Percentiles rank a stretch among this genome's conserved stretches.
Conservation (phyloP, 768 basidiomycete genomes). For the Hypholoma sublateritium region DNA sequence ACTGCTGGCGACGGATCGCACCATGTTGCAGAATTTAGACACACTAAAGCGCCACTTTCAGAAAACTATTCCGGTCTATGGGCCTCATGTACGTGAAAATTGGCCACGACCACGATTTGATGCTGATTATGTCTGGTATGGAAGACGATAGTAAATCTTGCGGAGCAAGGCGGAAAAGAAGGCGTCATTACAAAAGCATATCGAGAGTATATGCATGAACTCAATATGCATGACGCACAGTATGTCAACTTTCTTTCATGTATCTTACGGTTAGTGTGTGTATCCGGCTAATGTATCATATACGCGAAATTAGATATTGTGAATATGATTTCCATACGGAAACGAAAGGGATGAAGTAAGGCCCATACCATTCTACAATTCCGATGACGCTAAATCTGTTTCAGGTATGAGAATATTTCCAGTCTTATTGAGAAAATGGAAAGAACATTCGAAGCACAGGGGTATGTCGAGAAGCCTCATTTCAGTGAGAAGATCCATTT, state of each 20-base stretch:
- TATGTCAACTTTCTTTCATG: slow-evolving; percentile 28
- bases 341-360: slow-evolving; percentile 92
- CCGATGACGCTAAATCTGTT: slow-evolving; percentile 6
- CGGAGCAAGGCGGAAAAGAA: slow-evolving; percentile 91
- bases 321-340: slow-evolving; percentile 94
- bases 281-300: slow-evolving; percentile 1
- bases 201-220: slow-evolving; percentile 60
- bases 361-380: neutral
- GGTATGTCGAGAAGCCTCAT: slow-evolving; percentile 40
- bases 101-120: neutral
- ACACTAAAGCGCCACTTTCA: slow-evolving; percentile 75
- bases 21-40: slow-evolving; percentile 68
- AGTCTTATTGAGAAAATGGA: slow-evolving; percentile 73
- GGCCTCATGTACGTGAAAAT: slow-evolving; percentile 60
- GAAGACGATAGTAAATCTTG: slow-evolving; percentile 84
- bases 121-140: neutral
- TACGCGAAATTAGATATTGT: slow-evolving; percentile 51
- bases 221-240: slow-evolving; percentile 56
- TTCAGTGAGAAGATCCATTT: neutral
- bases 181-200: slow-evolving; percentile 77
- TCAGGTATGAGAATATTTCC: slow-evolving; percentile 86
- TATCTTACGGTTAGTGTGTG: neutral
- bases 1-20: slow-evolving; percentile 68
- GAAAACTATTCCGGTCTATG: slow-evolving; percentile 65
- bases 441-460: slow-evolving; percentile 76